Conservation (phyloP, 202 grass and related monocot species). For the Panicum virgatum region DNA sequence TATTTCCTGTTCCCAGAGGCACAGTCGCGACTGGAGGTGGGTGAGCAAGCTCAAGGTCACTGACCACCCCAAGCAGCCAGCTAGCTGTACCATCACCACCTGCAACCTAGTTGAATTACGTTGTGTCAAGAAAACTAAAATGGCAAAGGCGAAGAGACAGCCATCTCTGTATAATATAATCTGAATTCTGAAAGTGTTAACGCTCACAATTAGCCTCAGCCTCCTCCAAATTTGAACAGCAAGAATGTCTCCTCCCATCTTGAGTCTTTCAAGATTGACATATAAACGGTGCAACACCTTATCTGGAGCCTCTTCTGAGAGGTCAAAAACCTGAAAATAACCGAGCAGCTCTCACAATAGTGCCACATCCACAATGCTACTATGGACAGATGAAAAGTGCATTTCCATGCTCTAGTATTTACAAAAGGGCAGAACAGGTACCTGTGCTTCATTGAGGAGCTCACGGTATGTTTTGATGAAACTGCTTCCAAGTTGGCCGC, state of each 20-base stretch:
- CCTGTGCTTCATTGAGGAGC: conserved; percentile 80
- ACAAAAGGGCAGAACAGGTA: conserved; percentile 42
- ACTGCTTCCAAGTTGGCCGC: conserved; percentile 80
- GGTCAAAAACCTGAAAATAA: conserved; percentile 80
- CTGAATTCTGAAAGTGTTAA: conserved; percentile 27
- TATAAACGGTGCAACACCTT: conserved; percentile 82
- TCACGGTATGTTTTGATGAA: conserved; percentile 77
- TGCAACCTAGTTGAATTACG: conserved; percentile 69
- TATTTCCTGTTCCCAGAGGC: conserved; percentile 94
- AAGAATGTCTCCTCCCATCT: conserved; percentile 47
- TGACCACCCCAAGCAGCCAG: conserved; percentile 96
- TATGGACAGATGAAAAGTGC: neutral
- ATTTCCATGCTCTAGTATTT: neutral
- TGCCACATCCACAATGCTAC: conserved; percentile 16
- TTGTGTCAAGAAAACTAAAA: conserved; percentile 15
- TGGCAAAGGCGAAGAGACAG: conserved; percentile 8
- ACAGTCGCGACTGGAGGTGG: conserved; percentile 84
- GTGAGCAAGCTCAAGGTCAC: conserved; percentile 75
- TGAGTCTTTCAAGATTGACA: conserved; percentile 80
- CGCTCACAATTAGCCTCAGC: conserved; percentile 88
- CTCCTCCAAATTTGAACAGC: conserved; percentile 67
- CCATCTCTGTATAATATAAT: neutral
- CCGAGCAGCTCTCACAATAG: conserved; percentile 1
- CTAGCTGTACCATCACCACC: conserved; percentile 94
- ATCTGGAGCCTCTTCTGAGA: conserved; percentile 85